Percentiles rank a stretch among this genome's conserved stretches.
These are phyloP conservation scores for Epichloe bromicola DNA, from an alignment of 2,329 filamentous ascomycete species.

Conservation along the genomic window DNA sequence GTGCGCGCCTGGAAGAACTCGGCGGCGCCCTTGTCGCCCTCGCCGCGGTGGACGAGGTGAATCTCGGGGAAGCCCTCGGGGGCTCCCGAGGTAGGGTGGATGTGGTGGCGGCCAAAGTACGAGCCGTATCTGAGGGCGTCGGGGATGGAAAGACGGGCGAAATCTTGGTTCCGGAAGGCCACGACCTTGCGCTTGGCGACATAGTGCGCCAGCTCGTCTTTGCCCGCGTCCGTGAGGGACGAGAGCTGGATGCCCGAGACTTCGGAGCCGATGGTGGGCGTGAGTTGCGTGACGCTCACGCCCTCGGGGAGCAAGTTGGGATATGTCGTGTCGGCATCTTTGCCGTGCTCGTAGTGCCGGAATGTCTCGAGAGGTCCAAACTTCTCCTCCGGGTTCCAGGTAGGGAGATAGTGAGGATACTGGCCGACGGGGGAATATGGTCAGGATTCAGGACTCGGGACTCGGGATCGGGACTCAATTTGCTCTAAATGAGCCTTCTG, in stretches of 20 bases:
- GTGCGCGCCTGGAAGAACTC: constrained; percentile 56
- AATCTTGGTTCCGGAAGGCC: constrained; percentile 64
- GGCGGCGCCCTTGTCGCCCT: constrained; percentile 31
- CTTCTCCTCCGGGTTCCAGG: constrained; percentile 51
- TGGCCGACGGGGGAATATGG: constrained; percentile 12
- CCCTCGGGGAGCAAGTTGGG: constrained; percentile 49
- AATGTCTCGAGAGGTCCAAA: constrained; percentile 57
- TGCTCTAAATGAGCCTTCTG: not conserved
- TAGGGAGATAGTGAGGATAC: constrained; percentile 62
- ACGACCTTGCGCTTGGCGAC: constrained; percentile 69
- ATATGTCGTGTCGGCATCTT: constrained; percentile 57
- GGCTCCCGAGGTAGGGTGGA: constrained; percentile 70
- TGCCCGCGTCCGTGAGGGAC: constrained; percentile 51
- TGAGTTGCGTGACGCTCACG: constrained; percentile 46
- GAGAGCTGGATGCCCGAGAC: constrained; percentile 59
- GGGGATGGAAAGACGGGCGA: constrained; percentile 54
- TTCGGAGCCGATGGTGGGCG: constrained; percentile 62
- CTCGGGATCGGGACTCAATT: not conserved
- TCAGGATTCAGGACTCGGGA: not conserved
- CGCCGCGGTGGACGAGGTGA: constrained; percentile 65
- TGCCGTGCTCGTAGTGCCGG: constrained; percentile 62
- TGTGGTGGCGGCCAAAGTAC: constrained; percentile 73
- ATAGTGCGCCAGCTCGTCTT: constrained; percentile 63
- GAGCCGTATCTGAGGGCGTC: constrained; percentile 56
- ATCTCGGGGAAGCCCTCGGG: constrained; percentile 59